These are phyloP conservation scores for Melaleuca quinquenervia DNA, from an alignment of 345 rosid genomes.

Conservation along the genomic window DNA sequence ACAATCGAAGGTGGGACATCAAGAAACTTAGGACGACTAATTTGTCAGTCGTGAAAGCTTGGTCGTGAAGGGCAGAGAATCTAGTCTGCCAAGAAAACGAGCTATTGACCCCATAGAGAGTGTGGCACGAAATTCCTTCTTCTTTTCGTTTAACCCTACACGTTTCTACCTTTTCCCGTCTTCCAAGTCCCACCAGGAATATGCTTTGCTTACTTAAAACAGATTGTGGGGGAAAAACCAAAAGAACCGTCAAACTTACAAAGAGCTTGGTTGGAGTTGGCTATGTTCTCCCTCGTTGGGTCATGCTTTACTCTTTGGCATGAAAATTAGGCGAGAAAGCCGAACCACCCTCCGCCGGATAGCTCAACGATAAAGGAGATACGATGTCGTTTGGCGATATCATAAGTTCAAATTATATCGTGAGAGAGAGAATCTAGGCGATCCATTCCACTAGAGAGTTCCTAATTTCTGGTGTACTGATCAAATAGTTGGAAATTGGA, in stretches of 20 bases:
- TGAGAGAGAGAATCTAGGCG: background rate
- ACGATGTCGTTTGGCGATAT: background rate
- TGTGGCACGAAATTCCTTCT: background rate
- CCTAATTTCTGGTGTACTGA: background rate
- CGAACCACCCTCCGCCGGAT: background rate
- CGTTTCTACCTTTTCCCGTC: background rate
- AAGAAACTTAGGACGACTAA: background rate
- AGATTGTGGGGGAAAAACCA: background rate
- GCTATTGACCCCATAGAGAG: background rate
- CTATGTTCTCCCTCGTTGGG: background rate
- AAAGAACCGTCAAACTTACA: background rate
- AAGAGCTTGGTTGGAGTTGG: background rate
- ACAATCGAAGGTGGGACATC: background rate
- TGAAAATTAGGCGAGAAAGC: background rate
- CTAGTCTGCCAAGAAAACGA: background rate
- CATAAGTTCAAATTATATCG: background rate
- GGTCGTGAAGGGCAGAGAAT: background rate
- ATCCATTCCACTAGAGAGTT: background rate
- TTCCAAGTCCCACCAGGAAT: background rate
- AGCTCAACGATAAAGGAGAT: background rate
- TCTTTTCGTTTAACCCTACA: background rate
- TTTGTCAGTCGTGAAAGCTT: background rate
- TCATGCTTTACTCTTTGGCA: background rate
- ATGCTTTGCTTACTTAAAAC: background rate
- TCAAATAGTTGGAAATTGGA: background rate